phyloP scores from a whole-genome alignment of 768 basidiomycete genomes.

The Mycena alexandri region DNA sequence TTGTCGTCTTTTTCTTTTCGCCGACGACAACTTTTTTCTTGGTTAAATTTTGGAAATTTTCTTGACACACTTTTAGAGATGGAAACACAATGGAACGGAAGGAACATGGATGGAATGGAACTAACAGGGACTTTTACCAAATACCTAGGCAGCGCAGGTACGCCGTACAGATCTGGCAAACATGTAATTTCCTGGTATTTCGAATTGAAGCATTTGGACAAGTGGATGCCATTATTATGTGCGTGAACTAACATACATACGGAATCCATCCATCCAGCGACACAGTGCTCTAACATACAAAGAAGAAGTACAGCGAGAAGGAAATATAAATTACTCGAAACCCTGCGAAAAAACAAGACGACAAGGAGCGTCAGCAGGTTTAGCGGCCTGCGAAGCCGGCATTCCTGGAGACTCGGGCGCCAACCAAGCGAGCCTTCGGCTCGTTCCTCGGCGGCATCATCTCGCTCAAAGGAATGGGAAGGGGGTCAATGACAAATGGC shows the following conservation, averaged over 20 bases:
- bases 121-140: slow-evolving; percentile 16
- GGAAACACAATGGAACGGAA: slow-evolving; percentile 7
- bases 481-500: slow-evolving; percentile 58
- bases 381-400: slow-evolving; percentile 60
- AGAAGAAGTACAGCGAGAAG: slow-evolving; percentile 19
- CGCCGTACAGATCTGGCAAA: slow-evolving; percentile 18
- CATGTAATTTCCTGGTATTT: slow-evolving; percentile 29
- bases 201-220: background rate
- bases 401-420: slow-evolving; percentile 49
- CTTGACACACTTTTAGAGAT: slow-evolving; percentile 8
- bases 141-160: slow-evolving; percentile 26
- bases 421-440: slow-evolving; percentile 37
- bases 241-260: slow-evolving; percentile 15
- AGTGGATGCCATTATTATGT: slow-evolving; percentile 1
- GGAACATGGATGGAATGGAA: slow-evolving; percentile 22
- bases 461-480: slow-evolving; percentile 68
- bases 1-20: background rate
- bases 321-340: slow-evolving; percentile 26
- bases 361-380: background rate
- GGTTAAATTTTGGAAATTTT: slow-evolving; percentile 13
- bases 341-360: background rate
- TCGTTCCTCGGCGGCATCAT: slow-evolving; percentile 55
- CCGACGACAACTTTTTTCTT: slow-evolving; percentile 5
- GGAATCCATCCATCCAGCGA: slow-evolving; percentile 15
- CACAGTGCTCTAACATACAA: slow-evolving; percentile 16